Conservation (phyloP, 2,329 filamentous ascomycete species). For the Fusarium armeniacum region DNA sequence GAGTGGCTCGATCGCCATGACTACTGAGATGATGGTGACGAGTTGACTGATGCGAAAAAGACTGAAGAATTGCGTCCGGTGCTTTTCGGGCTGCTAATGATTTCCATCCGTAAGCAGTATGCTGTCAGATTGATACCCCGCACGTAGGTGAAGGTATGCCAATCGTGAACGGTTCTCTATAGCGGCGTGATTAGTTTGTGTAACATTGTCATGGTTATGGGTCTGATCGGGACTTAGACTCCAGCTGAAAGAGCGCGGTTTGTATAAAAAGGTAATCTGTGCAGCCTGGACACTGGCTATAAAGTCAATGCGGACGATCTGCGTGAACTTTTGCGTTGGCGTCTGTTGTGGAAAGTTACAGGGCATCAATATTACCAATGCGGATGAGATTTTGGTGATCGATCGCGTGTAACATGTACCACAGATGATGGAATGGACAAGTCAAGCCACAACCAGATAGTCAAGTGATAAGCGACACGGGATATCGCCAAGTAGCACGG, state of each 20-base stretch:
- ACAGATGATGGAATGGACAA: neutral
- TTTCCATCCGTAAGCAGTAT: neutral
- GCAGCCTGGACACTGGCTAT: no score
- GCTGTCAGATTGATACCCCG: no score
- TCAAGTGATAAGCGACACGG: neutral
- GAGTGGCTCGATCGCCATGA: rapidly evolving
- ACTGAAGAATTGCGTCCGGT: no score
- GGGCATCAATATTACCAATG: neutral
- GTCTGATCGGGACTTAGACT: no score
- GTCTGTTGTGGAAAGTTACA: neutral
- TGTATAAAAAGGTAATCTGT: no score
- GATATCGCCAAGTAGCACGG: neutral
- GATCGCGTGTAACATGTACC: neutral
- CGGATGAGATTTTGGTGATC: neutral
- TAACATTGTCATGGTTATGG: neutral
- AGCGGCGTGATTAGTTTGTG: neutral
- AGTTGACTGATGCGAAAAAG: rapidly evolving
- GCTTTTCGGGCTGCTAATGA: neutral
- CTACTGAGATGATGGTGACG: rapidly evolving
- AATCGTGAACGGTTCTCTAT: neutral
- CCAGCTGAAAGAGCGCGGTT: no score
- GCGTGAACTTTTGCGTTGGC: neutral
- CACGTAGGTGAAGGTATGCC: neutral
- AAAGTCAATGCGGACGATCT: no score
- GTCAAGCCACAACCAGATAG: neutral